Percentiles rank a stretch among this genome's conserved stretches.
Conservation (phyloP, 768 basidiomycete genomes). For the Calvatia gigantea region DNA sequence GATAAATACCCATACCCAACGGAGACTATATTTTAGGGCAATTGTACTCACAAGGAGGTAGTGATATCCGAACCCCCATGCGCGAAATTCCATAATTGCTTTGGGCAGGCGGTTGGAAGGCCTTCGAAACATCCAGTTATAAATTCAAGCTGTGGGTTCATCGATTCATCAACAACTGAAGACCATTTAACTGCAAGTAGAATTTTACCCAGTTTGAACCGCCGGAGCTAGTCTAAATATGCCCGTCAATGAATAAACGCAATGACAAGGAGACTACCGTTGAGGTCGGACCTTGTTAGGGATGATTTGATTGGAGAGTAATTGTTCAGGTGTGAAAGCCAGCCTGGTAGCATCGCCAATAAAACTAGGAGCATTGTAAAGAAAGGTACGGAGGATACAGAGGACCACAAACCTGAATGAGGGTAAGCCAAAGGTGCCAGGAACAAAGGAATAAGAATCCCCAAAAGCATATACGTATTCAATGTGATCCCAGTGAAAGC, state of each 20-base stretch:
- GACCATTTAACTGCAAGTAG: background rate
- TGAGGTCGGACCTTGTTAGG: background rate
- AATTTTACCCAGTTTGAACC: conserved; percentile 5
- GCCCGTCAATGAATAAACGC: no score
- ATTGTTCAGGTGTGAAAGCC: conserved; percentile 3
- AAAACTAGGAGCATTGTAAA: background rate
- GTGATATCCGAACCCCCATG: conserved; percentile 2
- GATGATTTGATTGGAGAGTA: background rate
- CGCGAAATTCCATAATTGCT: conserved; percentile 7
- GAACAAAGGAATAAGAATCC: conserved; percentile 5
- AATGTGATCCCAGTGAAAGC: conserved; percentile 40
- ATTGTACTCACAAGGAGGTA: background rate
- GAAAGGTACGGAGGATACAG: background rate
- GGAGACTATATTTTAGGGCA: background rate
- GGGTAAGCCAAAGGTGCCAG: background rate
- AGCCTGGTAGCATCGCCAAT: conserved; percentile 4
- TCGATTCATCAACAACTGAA: background rate
- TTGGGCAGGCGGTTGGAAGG: background rate
- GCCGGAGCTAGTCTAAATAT: conserved; percentile 8
- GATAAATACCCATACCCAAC: background rate
- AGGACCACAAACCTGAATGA: background rate
- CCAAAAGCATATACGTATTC: conserved; percentile 3
- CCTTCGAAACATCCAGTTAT: conserved; percentile 4
- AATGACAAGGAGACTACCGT: background rate
- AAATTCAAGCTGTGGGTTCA: background rate